These are phyloP conservation scores for Chaetothyriales sp. DNA, from an alignment of 2,329 filamentous ascomycete genomes.

Conservation along the genomic window DNA sequence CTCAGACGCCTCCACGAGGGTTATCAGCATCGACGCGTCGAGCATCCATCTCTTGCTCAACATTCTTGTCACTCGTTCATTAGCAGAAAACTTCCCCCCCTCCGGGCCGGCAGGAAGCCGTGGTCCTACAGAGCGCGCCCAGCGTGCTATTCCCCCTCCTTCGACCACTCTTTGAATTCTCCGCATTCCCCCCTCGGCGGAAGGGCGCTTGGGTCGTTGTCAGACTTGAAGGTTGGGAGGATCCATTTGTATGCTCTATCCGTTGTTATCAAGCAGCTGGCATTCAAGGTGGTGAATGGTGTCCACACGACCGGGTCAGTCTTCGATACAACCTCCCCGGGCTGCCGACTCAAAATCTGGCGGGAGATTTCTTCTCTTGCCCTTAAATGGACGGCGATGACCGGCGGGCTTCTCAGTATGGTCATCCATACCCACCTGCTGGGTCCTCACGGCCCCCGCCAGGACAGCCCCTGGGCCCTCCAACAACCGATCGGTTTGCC, in stretches of 20 bases:
- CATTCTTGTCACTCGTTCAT: background rate
- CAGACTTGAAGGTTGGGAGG: background rate
- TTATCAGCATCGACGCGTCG: background rate
- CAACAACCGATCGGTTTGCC: conserved; percentile 33
- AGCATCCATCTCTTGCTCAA: background rate
- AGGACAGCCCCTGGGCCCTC: conserved; percentile 26
- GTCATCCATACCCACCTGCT: conserved; percentile 47
- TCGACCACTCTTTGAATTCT: background rate
- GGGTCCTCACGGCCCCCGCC: conserved; percentile 13
- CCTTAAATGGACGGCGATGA: conserved; percentile 61
- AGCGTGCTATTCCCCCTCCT: background rate
- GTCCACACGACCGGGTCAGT: background rate
- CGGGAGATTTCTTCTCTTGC: conserved; percentile 6
- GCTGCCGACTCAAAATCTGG: conserved; percentile 8
- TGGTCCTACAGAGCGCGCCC: background rate
- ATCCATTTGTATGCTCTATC: background rate
- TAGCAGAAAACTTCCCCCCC: background rate
- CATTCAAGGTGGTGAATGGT: background rate
- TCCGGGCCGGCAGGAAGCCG: too few relatives aligned
- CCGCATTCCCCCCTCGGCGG: background rate
- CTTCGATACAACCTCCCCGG: background rate
- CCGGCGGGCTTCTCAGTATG: conserved; percentile 59
- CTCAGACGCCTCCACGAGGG: background rate
- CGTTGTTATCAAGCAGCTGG: background rate
- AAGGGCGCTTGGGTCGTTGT: background rate